These are phyloP conservation scores for Grifola frondosa DNA, from an alignment of 1,284 basidiomycete species.

Conservation along the genomic window DNA sequence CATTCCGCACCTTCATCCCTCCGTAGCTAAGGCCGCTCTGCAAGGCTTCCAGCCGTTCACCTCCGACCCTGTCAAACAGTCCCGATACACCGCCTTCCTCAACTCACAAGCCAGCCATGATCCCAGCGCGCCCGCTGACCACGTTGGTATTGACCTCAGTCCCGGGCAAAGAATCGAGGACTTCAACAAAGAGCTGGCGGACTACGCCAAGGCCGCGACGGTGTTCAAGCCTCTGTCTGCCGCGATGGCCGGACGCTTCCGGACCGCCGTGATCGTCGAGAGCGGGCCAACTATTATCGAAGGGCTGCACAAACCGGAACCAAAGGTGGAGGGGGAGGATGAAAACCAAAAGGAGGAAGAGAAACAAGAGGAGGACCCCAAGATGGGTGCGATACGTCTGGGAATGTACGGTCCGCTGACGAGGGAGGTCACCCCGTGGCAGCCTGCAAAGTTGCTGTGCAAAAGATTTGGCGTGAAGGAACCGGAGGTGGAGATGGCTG, in stretches of 20 bases:
- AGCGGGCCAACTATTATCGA: constrained; percentile 64
- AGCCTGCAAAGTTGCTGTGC: constrained; percentile 81
- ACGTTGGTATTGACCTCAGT: constrained; percentile 36
- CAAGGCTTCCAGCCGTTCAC: constrained; percentile 87
- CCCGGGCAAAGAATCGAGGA: constrained; percentile 63
- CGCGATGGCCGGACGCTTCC: constrained; percentile 93
- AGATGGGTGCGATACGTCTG: constrained; percentile 76
- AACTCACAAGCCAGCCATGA: constrained; percentile 62
- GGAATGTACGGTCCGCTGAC: constrained; percentile 91
- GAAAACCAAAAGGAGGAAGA: constrained; percentile 36
- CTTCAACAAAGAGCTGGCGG: constrained; percentile 80
- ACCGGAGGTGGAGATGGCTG: constrained; percentile 47
- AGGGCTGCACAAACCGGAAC: constrained; percentile 70
- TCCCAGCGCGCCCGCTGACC: constrained; percentile 38
- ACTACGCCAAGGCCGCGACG: constrained; percentile 84
- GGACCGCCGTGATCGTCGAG: constrained; percentile 68
- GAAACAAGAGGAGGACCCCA: constrained; percentile 62
- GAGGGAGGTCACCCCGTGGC: constrained; percentile 72
- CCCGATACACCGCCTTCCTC: constrained; percentile 84
- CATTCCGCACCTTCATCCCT: constrained; percentile 68
- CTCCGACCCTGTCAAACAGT: constrained; percentile 75
- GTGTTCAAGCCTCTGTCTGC: constrained; percentile 92
- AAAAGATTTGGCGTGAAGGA: constrained; percentile 94
- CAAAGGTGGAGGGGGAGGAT: constrained; percentile 38
- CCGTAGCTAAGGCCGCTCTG: constrained; percentile 83